phyloP scores from a whole-genome alignment of 1,139 yeast species.

The Trichomonascaceae sp. region DNA sequence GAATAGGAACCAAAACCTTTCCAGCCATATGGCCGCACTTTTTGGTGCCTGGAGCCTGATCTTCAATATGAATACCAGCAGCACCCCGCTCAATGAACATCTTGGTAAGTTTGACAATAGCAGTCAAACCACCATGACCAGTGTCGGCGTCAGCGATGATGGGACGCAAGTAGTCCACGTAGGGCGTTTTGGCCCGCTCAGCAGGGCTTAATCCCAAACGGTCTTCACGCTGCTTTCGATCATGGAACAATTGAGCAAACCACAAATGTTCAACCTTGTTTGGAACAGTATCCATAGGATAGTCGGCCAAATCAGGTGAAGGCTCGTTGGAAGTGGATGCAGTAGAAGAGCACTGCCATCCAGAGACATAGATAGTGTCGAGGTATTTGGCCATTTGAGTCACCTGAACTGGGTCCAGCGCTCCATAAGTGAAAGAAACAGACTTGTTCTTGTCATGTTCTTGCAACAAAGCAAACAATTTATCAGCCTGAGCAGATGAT shows the following conservation, averaged over 20 bases:
- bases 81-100: slow-evolving; percentile 98
- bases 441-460: slow-evolving; percentile 72
- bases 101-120: slow-evolving; percentile 91
- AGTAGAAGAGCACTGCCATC: slow-evolving; percentile 98
- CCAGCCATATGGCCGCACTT: slow-evolving; percentile 99
- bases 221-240: slow-evolving; percentile 90
- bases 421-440: slow-evolving; percentile 89
- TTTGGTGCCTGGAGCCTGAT: slow-evolving; percentile 98
- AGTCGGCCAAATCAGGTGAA: slow-evolving; percentile 96
- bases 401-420: slow-evolving; percentile 92
- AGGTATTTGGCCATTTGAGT: slow-evolving; percentile 94
- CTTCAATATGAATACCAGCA: slow-evolving; percentile 97
- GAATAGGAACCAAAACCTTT: slow-evolving; percentile 93
- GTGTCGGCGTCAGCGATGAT: slow-evolving; percentile 97
- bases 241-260: slow-evolving; percentile 96
- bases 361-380: slow-evolving; percentile 89
- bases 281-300: slow-evolving; percentile 98
- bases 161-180: slow-evolving; percentile 83
- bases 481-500: slow-evolving; percentile 76
- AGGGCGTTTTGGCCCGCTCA: slow-evolving; percentile 54
- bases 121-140: slow-evolving; percentile 98
- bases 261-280: slow-evolving; percentile 96
- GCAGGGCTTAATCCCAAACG: slow-evolving; percentile 55
- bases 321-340: slow-evolving; percentile 98
- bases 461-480: slow-evolving; percentile 60